Evolutionary conservation across 768 basidiomycete species (phyloP), one percentile per base, ranked within the genome.

Genomic region (Lactifluus volemus): DNA sequence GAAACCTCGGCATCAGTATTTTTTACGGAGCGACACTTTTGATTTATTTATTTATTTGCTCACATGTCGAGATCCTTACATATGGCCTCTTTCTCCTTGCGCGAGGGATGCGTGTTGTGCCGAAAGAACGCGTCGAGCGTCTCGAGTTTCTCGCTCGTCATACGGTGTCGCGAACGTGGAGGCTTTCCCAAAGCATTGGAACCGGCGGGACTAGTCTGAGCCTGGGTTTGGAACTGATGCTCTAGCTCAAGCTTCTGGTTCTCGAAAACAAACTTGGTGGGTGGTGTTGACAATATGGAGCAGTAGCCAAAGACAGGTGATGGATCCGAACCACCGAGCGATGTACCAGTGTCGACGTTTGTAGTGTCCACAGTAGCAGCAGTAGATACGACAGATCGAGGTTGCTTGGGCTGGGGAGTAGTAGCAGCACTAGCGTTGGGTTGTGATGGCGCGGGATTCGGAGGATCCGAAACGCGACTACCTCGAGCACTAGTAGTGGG

Each of bases 41-140:
- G n/a, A n/a, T n/a, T n/a, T n/a, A n/a, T n/a, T n/a, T n/a, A n/a
- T n/a, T 7, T 30, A 7, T 41, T 36, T 56, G 66, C 72, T 66
- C 60, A 78, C 78, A 79, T 71, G 64, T 70, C 73, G 38, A 74
- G 69, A 51, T 79, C 73, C 10, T 62, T 65, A 11, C 78, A 75
- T 44, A 79, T 73, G 5, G 63, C 61, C 15, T 71, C 72, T 38
- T 78, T 77, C 61, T 78, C 75, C n/a, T 71, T 71, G 59, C 76
- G 73, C 11, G 76, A 70, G 7, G 78, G 78, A 53, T 79, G 78
- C 1, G 75, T 71, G 10, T 70, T 73, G 1, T 61, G 48, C 19
- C 73, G 67, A 58, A 77, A 79, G 8, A 75, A 34, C 1, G 68
- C 62, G 4, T 75, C 68, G 44, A 79, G 74, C 48, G 68, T 70